Evolutionary conservation across 371 early-diverging fungal species (phyloP).

Genomic region (Hamiltosporidium tvaerminnensis): DNA sequence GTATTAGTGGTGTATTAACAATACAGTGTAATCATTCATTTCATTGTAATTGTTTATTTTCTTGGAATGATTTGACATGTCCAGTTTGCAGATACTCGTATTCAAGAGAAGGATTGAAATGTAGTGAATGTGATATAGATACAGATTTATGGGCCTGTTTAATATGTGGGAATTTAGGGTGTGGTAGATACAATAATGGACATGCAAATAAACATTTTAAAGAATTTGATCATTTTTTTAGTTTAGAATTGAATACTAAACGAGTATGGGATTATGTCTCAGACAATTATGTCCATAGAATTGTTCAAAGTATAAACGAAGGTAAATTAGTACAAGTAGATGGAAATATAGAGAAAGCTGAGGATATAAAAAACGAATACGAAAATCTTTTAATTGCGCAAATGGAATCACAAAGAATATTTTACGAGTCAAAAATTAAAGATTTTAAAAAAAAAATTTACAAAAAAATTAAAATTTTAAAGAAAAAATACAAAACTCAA

Average conservation of each 20-base stretch:
- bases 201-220: conserved; percentile 70
- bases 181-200: conserved; percentile 59
- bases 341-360: conserved; percentile 56
- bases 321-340: conserved; percentile 68
- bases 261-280: conserved; percentile 85
- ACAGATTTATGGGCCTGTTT: conserved; percentile 76
- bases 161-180: conserved; percentile 70
- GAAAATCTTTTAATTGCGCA: conserved; percentile 61
- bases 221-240: conserved; percentile 63
- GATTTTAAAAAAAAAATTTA: conserved; percentile 36
- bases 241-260: conserved; percentile 74
- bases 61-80: conserved; percentile 72
- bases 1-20: conserved; percentile 64
- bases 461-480: no score
- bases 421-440: conserved; percentile 62
- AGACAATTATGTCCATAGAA: conserved; percentile 74
- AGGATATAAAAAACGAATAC: conserved; percentile 61
- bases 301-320: conserved; percentile 68
- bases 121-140: conserved; percentile 59
- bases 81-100: conserved; percentile 69
- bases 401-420: conserved; percentile 64
- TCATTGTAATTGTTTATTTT: conserved; percentile 66
- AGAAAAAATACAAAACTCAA: no score
- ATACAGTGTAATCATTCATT: conserved; percentile 79
- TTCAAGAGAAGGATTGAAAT: conserved; percentile 52